Evolutionary conservation across 768 basidiomycete genomes (phyloP), one percentile per base, ranked within the genome.

Genomic region (Holtermannia corniformis): DNA sequence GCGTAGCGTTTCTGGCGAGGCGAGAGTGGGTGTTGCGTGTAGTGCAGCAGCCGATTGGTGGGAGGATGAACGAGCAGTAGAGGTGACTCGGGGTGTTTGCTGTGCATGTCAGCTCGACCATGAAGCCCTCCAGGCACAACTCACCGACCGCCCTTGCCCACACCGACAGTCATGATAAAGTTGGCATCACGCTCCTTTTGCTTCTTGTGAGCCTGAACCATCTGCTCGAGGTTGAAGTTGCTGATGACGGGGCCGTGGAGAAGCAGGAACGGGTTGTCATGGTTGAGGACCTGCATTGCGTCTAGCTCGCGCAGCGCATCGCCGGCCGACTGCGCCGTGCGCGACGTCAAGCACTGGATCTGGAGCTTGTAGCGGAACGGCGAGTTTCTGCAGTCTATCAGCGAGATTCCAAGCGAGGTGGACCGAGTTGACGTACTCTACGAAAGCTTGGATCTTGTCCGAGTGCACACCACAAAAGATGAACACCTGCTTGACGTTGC

Each of bases 401-500:
- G 28, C 28, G 24, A 20, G 3, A 51, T 27, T 43, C 10, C 50
- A 20, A 4, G 12, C 20, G 37, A 27, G 5, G 21, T n/a, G 25
- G 32, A 23, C 32, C 20, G 27, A 12, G n/a, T 40, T 19, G 51
- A 74, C 82, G 68, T 61, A 93, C 93, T 78, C 80, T 64, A 96
- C 87, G 52, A 84, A 87, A 13, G 79, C 77, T 68, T 88, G 86
- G 63, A 96, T 83, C 62, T 85, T 83, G 47, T 85, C 83, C 7
- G 88, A 81, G 72, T 93, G 87, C 47, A 89, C 92, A 55, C 87
- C 81, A 70, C 91, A 92, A 62, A 97, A 82, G 44, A 99, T 85
- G 70, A 95, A 93, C 54, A 95, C 86, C 74, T 96, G 88, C 69
- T 92, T 87, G 28, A 99, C 90, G 50, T 90, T 90, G 27, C 90